Evolutionary conservation across 2,329 filamentous ascomycete genomes (phyloP), one percentile per base, ranked within the genome.

Genomic region (Lojkania enalia): DNA sequence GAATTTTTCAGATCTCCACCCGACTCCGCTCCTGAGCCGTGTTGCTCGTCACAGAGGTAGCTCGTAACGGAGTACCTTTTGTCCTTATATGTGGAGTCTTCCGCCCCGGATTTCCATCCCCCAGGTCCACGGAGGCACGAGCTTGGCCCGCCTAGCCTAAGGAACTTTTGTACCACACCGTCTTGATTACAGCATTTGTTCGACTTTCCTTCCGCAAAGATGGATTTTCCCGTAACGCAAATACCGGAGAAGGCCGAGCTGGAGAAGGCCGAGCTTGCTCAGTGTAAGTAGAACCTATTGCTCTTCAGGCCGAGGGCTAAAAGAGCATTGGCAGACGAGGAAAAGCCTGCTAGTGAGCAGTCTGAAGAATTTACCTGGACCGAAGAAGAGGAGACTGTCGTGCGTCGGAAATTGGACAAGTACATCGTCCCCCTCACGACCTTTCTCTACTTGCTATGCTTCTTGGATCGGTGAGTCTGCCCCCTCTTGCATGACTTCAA

Each of bases 351-450:
- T 31, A 67, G 65, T 36, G 64, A 65, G 30, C 52, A 52, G 25
- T 65, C 61, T 19, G 61, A 67, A 2, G 66, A 63, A 14, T 62
- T 75, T 29, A 68, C 68, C 29, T 81, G 78, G 78, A 77, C 77
- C 3, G 66, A 69, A 25, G 75, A 71, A 36, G 78, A 81, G 51
- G 78, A 81, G 63, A 71, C 60, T 14, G 61, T 56, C 1, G 65
- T 81, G 14, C 71, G 77, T 46, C 74, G 71, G 51, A 80, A 78
- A 64, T 66, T 82, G 31, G 79, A 82, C 60, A 73, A 70, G 64
- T 74, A 77, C 49, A 71, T 77, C 19, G 72, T 81, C 14, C 78
- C 79, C 0, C 60, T 77, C 18, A 75, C 80, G 9, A 81, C 78
- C 1, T 54, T 78, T 5, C 61, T 82, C 11, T 82, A 81, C 54